These are phyloP conservation scores for Rhizopogon vinicolor DNA, from an alignment of 768 basidiomycete genomes.

Conservation along the genomic window DNA sequence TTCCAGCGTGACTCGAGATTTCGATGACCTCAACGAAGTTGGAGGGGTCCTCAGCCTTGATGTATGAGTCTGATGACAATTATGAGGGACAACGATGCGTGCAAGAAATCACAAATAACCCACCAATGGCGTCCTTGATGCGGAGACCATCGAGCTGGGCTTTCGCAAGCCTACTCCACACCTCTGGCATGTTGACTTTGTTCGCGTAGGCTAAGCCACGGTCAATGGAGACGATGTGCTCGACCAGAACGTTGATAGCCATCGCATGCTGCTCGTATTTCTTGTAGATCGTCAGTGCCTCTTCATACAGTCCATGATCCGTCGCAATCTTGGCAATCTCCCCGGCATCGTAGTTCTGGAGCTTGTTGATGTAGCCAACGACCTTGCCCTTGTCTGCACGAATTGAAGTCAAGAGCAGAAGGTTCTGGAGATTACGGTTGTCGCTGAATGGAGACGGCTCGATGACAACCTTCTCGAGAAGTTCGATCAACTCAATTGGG, in stretches of 20 bases:
- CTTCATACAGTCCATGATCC: constrained; percentile 92
- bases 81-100: background rate
- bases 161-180: constrained; percentile 98
- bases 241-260: constrained; percentile 96
- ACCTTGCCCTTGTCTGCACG: constrained; percentile 99
- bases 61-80: constrained; percentile 74
- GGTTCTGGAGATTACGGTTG: constrained; percentile 94
- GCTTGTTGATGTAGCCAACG: constrained; percentile 95
- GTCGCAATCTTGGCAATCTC: constrained; percentile 98
- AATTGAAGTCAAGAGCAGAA: constrained; percentile 91
- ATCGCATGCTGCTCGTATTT: constrained; percentile 94
- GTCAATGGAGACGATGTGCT: constrained; percentile 97
- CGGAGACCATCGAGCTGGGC: constrained; percentile 97
- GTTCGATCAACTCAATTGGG: constrained; percentile 93
- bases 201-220: constrained; percentile 93
- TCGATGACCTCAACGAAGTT: constrained; percentile 96
- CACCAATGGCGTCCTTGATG: constrained; percentile 96
- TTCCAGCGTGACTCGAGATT: constrained; percentile 89
- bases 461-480: constrained; percentile 97
- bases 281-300: constrained; percentile 95
- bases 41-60: constrained; percentile 92
- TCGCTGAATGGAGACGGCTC: constrained; percentile 97
- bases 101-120: constrained; percentile 15
- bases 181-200: constrained; percentile 94
- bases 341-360: constrained; percentile 89